Percentiles rank a stretch among this genome's conserved stretches.
phyloP scores from a whole-genome alignment of 1,139 yeast genomes.

The Suhomyces terraborum region DNA sequence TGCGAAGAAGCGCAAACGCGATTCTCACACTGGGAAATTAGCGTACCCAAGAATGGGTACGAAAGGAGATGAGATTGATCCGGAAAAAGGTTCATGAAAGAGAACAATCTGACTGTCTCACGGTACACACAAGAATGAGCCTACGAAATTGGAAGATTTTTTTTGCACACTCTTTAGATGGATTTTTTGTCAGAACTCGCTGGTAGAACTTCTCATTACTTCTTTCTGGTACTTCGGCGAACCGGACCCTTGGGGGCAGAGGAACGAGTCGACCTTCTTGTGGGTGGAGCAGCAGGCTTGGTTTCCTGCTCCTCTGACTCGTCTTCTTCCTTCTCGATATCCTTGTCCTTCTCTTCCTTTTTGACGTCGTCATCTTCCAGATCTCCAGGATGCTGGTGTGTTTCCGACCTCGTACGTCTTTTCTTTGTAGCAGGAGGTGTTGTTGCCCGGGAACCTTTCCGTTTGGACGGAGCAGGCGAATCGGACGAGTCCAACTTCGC shows the following conservation, averaged over 20 bases:
- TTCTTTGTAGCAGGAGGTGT: constrained; percentile 19
- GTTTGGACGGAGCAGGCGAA: constrained; percentile 14
- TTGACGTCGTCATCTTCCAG: constrained; percentile 10
- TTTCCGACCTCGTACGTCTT: constrained; percentile 32
- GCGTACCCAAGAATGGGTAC: too few relatives aligned
- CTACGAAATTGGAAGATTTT: too few relatives aligned
- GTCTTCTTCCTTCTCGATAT: constrained; percentile 14
- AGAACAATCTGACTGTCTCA: too few relatives aligned
- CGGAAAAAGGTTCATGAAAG: too few relatives aligned
- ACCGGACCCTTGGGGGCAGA: constrained; percentile 22
- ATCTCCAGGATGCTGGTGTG: constrained; percentile 19
- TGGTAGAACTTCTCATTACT: constrained; percentile 16
- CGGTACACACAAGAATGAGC: too few relatives aligned
- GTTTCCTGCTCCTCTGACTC: constrained; percentile 24
- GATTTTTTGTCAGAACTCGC: too few relatives aligned
- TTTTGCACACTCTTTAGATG: too few relatives aligned
- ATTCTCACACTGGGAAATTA: too few relatives aligned
- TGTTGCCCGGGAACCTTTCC: constrained; percentile 17
- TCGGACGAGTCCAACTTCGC: constrained; percentile 27
- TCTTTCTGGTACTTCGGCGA: constrained; percentile 32
- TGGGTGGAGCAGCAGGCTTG: background rate
- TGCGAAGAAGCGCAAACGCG: background rate
- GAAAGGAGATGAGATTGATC: too few relatives aligned
- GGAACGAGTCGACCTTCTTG: constrained; percentile 20
- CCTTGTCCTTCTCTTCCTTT: constrained; percentile 12